Evolutionary conservation across 371 early-diverging fungal genomes (phyloP).

Genomic region (Mucor mucedo): DNA sequence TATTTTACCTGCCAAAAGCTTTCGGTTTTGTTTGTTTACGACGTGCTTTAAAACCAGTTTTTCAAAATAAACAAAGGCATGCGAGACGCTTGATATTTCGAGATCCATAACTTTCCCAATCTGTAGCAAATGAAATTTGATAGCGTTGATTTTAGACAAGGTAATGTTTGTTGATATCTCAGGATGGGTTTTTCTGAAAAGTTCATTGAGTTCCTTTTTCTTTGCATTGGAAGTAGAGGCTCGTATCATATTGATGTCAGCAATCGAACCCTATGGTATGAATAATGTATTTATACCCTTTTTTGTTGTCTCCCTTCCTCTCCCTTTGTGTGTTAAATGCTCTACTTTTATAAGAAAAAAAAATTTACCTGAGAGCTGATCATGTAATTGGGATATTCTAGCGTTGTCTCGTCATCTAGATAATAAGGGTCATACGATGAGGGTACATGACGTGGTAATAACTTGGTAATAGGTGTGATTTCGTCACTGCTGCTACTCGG

Average conservation of each 20-base stretch:
- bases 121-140: conserved; percentile 68
- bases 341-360: not conserved
- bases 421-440: not conserved
- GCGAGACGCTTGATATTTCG: conserved; percentile 90
- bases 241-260: too few species aligned
- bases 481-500: not conserved
- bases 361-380: not conserved
- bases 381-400: not conserved
- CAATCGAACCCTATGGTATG: not conserved
- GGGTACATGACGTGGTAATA: not conserved
- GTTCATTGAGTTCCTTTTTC: conserved; percentile 72
- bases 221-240: conserved; percentile 5
- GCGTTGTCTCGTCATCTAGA: conserved; percentile 1
- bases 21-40: conserved; percentile 11
- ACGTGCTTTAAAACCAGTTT: conserved; percentile 77
- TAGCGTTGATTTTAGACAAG: conserved; percentile 74
- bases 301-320: not conserved
- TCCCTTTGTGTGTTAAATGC: not conserved
- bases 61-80: conserved; percentile 91
- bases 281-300: not conserved
- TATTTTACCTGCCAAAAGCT: conserved; percentile 13
- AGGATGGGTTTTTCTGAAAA: conserved; percentile 73
- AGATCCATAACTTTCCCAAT: conserved; percentile 58
- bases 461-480: not conserved
- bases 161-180: conserved; percentile 74